A percentile compares a stretch with the other conserved stretches of the same genome.
phyloP scores from a whole-genome alignment of 352 stramenopile genomes.

The Phytophthora podocarpi region DNA sequence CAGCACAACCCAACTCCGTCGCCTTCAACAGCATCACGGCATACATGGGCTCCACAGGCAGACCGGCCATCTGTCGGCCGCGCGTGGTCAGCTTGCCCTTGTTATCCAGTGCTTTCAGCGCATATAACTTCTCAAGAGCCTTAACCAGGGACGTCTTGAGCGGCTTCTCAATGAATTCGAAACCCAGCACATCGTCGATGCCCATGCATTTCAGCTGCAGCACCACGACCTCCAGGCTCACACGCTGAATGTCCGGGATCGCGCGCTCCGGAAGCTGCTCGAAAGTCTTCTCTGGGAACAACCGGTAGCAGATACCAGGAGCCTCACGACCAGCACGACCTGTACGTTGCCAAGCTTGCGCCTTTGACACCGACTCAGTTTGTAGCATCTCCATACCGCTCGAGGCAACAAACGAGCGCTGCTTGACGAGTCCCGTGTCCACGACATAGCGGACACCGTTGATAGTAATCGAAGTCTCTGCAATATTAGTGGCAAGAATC shows the following conservation, averaged over 20 bases:
- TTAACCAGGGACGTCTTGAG: conserved; percentile 77
- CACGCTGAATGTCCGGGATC: conserved; percentile 85
- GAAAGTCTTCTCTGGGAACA: conserved; percentile 88
- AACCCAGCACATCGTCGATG: conserved; percentile 84
- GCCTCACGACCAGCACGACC: conserved; percentile 88
- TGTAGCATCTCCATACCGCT: conserved; percentile 91
- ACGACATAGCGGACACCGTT: conserved; percentile 93
- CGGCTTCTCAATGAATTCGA: conserved; percentile 91
- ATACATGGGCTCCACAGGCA: conserved; percentile 91
- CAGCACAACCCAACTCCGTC: conserved; percentile 74
- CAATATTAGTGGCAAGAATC: conserved; percentile 96
- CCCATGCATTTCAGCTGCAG: conserved; percentile 88
- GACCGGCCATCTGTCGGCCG: conserved; percentile 83
- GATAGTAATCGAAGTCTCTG: conserved; percentile 99
- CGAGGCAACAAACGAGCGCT: conserved; percentile 86
- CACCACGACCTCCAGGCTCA: conserved; percentile 86
- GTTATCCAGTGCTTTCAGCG: conserved; percentile 67
- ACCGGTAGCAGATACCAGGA: conserved; percentile 77
- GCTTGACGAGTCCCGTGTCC: conserved; percentile 88
- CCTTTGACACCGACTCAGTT: conserved; percentile 88
- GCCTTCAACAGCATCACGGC: conserved; percentile 89
- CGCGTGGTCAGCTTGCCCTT: conserved; percentile 69
- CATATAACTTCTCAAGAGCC: conserved; percentile 85
- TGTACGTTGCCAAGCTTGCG: conserved; percentile 91
- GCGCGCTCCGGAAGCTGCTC: conserved; percentile 78